Evolutionary conservation across 2,329 filamentous ascomycete species (phyloP), one percentile per base, ranked within the genome.

Genomic region (Onygenales sp.): DNA sequence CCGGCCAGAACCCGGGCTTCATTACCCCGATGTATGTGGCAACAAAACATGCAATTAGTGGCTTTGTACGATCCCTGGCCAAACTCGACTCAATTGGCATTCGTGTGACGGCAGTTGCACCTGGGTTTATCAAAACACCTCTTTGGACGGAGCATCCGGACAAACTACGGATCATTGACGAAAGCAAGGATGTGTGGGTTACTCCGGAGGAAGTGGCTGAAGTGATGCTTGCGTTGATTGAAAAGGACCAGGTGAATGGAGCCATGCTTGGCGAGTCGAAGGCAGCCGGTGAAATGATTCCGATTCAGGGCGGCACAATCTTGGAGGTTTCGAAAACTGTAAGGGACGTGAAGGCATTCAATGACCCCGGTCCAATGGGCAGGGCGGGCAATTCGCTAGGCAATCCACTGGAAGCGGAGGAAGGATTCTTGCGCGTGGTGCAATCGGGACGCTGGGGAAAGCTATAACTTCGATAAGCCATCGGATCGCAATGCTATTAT

Each of bases 101-200:
- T 50, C 67, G 80, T 0, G 79, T 84, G 13, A 82, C 80, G 17
- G 80, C 75, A 5, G 80, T 84, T 2, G 79, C 80, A 13, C 81
- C 81, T 0, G 81, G 81, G 0, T 65, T 83, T 1, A 80, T 84
- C 59, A 81, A 77, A 56, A 84, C 81, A 10, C 81, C 81, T 6
- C 65, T 84, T 4, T 84, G 80, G 79, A 80, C 75, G 0, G 80
- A 83, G 2, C 73, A 83, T 58, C 78, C 79, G 0, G 80, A 84
- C 63, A 84, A 84, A 62, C 50, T 82, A 59, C 69, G 68, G 54
- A 74, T 78, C 57, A 55, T 83, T 0, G 71, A 76, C 39, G 67
- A 72, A 33, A 64, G 60, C 7, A 63, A 65, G 11, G 80, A 83
- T 60, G 70, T 65, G 54, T 84, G 80, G 80, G 79, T 81, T 11